Evolutionary conservation across 768 basidiomycete species (phyloP), one percentile per base, ranked within the genome.

Genomic region (Ramaria sp.): DNA sequence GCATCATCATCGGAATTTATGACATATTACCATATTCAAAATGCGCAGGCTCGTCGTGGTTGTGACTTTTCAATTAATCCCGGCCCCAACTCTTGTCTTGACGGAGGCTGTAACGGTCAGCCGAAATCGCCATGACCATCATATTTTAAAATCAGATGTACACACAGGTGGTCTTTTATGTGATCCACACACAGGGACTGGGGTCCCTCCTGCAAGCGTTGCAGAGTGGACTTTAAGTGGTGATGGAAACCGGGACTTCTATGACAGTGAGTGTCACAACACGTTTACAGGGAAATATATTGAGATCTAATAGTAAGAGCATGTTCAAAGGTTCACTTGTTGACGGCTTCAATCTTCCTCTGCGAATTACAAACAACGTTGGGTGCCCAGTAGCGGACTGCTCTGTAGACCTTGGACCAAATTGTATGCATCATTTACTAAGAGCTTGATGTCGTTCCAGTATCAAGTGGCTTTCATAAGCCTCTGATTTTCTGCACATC

Each of bases 181-280:
- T 53, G 69, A 72, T 59, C 59, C 66, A 12, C 55, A 62, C 59
- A 69, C 66, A 13, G 73, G 73, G 6, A 74, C 73, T 0, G 82
- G 81, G 51, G 76, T 82, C n/a, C 83, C 84, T 33, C 86, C 86
- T 43, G 84, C 80, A 11, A 76, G 78, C 4, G 70, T 87, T 38
- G 86, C 85, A 1, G 84, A 87, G 62, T 86, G 78, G 70, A 85
- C 81, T n/a, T 67, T 86, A 9, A 48, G 43, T 15, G 73, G 64
- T 1, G 63, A 66, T 43, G 73, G 70, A 12, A 73, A 70, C 48
- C 24, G 42, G 1, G 85, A 86, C 60, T 82, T 71, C 59, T 86
- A 84, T 53, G 83, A 85, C 65, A 78, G 82, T 82, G 52, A 13
- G 70, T 61, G 6, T 5, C 34, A n/a, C n/a, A n/a, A n/a, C n/a